phyloP scores from a whole-genome alignment of 2,329 filamentous ascomycete genomes.

The Tolypocladium inflatum region DNA sequence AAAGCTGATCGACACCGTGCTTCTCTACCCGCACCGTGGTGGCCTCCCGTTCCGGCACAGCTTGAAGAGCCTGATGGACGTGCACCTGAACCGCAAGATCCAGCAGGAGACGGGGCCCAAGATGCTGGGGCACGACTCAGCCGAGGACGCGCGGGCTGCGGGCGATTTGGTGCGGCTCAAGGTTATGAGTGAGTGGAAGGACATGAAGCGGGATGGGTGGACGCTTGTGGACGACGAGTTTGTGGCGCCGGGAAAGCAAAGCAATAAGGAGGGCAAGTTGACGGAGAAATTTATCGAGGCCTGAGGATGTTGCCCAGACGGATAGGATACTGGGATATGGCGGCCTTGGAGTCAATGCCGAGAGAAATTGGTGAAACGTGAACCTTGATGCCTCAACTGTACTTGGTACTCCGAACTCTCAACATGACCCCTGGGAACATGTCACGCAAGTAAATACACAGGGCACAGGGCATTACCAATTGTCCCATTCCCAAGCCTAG shows the following conservation, averaged over 20 bases:
- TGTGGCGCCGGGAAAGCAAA: slow-evolving; percentile 23
- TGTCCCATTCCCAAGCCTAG: slow-evolving; percentile 15
- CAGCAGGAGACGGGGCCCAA: slow-evolving; percentile 53
- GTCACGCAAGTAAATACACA: background rate
- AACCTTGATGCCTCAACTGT: background rate
- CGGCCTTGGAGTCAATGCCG: background rate
- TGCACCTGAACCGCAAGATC: slow-evolving; percentile 65
- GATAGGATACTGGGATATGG: background rate
- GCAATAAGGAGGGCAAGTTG: slow-evolving; percentile 13
- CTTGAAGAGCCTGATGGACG: slow-evolving; percentile 64
- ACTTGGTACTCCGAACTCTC: background rate
- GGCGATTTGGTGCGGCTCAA: slow-evolving; percentile 74
- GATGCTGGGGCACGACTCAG: slow-evolving; percentile 72
- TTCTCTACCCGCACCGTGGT: slow-evolving; percentile 70
- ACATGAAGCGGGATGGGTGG: slow-evolving; percentile 61
- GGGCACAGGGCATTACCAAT: background rate
- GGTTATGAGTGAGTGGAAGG: slow-evolving; percentile 60
- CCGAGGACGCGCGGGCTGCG: slow-evolving; percentile 82
- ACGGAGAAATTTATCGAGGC: slow-evolving; percentile 30
- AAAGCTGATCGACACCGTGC: slow-evolving; percentile 72
- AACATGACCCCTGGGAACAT: background rate
- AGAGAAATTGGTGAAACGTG: background rate
- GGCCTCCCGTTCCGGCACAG: slow-evolving; percentile 71
- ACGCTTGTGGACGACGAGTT: slow-evolving; percentile 40
- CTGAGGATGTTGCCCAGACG: background rate